These are phyloP conservation scores for Kurtzmaniella quercitrusa DNA, from an alignment of 1,139 yeast species.

Conservation along the genomic window DNA sequence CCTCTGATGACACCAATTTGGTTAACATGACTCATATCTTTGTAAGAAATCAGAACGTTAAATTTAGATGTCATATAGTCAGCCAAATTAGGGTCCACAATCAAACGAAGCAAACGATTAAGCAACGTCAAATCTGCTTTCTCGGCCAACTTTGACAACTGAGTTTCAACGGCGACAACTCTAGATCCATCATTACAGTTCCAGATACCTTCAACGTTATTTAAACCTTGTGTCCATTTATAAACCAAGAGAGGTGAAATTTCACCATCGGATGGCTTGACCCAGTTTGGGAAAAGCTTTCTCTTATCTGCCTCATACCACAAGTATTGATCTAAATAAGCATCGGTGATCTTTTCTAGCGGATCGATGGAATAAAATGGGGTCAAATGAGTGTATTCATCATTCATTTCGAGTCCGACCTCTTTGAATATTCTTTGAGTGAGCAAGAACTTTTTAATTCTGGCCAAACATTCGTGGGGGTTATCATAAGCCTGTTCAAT, in stretches of 20 bases:
- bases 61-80: slow-evolving; percentile 93
- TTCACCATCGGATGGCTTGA: slow-evolving; percentile 92
- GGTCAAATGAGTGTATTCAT: slow-evolving; percentile 74
- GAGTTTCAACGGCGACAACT: slow-evolving; percentile 79
- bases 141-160: slow-evolving; percentile 68
- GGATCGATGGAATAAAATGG: slow-evolving; percentile 92
- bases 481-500: slow-evolving; percentile 96
- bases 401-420: slow-evolving; percentile 86
- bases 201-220: slow-evolving; percentile 79
- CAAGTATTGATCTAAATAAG: slow-evolving; percentile 88
- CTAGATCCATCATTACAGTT: slow-evolving; percentile 68
- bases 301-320: slow-evolving; percentile 96
- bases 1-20: slow-evolving; percentile 88
- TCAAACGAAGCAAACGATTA: slow-evolving; percentile 72
- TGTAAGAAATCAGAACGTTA: slow-evolving; percentile 75
- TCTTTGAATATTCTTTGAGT: slow-evolving; percentile 94
- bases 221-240: slow-evolving; percentile 95
- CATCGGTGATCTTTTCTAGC: slow-evolving; percentile 91
- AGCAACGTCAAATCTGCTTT: slow-evolving; percentile 84
- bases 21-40: slow-evolving; percentile 93
- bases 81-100: slow-evolving; percentile 89
- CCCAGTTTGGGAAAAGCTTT: slow-evolving; percentile 90
- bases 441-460: slow-evolving; percentile 76
- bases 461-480: slow-evolving; percentile 87
- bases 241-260: slow-evolving; percentile 88